These are phyloP conservation scores for Taphrina confusa DNA, from an alignment of 1,139 yeast species.

Conservation along the genomic window DNA sequence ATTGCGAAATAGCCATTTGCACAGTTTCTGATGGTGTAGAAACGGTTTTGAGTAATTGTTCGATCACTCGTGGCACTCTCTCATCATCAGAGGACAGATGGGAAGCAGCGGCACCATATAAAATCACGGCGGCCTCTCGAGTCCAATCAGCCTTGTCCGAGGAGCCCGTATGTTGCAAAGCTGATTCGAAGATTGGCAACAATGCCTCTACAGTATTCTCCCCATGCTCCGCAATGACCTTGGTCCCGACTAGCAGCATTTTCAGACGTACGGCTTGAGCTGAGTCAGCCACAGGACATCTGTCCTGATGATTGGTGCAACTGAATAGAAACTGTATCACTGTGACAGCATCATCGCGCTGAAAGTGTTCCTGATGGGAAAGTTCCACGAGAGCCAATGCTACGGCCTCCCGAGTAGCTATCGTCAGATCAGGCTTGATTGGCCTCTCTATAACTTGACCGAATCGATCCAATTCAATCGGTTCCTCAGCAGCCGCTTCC, in stretches of 20 bases:
- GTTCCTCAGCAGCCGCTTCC: constrained; percentile 17
- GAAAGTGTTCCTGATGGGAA: constrained; percentile 50
- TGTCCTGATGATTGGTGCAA: constrained; percentile 54
- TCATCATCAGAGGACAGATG: constrained; percentile 67
- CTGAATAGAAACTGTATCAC: constrained; percentile 48
- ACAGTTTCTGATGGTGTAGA: constrained; percentile 88
- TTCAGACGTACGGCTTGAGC: constrained; percentile 74
- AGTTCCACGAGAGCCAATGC: constrained; percentile 67
- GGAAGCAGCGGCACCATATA: constrained; percentile 85
- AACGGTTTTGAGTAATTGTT: constrained; percentile 69
- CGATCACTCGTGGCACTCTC: constrained; percentile 64
- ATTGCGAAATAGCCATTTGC: constrained; percentile 80
- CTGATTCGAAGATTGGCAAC: constrained; percentile 73
- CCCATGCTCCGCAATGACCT: constrained; percentile 67
- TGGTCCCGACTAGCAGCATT: constrained; percentile 85
- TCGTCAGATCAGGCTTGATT: not conserved
- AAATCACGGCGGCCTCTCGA: constrained; percentile 77
- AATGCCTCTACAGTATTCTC: constrained; percentile 63
- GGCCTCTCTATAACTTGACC: constrained; percentile 14
- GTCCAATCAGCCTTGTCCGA: constrained; percentile 61
- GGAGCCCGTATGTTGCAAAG: constrained; percentile 48
- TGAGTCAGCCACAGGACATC: constrained; percentile 66
- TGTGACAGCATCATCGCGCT: constrained; percentile 35
- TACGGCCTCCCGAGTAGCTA: constrained; percentile 11
- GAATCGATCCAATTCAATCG: constrained; percentile 17